Evolutionary conservation across 495 filamentous ascomycete genomes (phyloP).

Genomic region (Sabuloglossum arenarium): DNA sequence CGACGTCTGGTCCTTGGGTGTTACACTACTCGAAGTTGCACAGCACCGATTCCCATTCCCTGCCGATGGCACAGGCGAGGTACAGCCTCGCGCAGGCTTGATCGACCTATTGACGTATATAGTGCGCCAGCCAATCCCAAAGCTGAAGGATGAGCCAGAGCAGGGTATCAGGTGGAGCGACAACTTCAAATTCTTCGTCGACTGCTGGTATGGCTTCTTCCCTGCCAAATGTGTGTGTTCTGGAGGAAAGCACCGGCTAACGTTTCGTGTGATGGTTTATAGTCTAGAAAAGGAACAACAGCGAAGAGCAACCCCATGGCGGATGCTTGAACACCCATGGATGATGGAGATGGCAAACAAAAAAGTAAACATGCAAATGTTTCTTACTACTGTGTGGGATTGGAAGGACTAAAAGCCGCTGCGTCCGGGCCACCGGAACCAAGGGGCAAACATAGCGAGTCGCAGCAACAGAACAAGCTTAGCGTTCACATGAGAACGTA

Average conservation of each 20-base stretch:
- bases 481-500: neutral
- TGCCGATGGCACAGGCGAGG: slow-evolving; percentile 57
- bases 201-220: slow-evolving; percentile 60
- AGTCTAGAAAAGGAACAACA: slow-evolving; percentile 86
- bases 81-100: slow-evolving; percentile 65
- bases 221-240: slow-evolving; percentile 1
- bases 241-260: neutral
- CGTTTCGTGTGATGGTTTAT: neutral
- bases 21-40: slow-evolving; percentile 89
- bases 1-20: slow-evolving; percentile 92
- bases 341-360: slow-evolving; percentile 88
- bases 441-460: neutral
- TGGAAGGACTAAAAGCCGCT: slow-evolving; percentile 38
- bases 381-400: slow-evolving; percentile 83
- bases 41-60: slow-evolving; percentile 97
- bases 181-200: slow-evolving; percentile 97
- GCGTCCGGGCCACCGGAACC: neutral
- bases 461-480: neutral
- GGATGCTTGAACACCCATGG: slow-evolving; percentile 98
- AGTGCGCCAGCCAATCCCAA: slow-evolving; percentile 85
- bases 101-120: slow-evolving; percentile 96
- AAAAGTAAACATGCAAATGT: slow-evolving; percentile 90
- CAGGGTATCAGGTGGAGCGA: slow-evolving; percentile 75
- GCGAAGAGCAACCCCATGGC: slow-evolving; percentile 82
- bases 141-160: slow-evolving; percentile 81